These are phyloP conservation scores for Rhododendron vialii DNA, from an alignment of 148 eudicot genomes.

Conservation along the genomic window DNA sequence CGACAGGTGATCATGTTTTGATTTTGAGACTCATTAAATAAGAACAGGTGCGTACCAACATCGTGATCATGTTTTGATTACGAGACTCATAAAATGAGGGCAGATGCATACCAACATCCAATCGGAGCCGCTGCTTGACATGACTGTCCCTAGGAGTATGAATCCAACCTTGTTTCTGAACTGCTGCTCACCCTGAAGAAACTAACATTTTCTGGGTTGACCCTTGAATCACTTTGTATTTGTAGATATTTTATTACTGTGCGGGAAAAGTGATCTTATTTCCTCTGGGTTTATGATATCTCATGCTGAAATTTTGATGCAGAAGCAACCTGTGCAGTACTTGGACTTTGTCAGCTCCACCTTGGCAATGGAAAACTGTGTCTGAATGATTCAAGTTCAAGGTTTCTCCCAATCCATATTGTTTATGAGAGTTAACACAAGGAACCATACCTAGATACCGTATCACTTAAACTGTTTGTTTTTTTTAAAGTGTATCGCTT, in stretches of 20 bases:
- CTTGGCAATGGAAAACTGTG: neutral
- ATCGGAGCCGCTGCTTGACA: slow-evolving; percentile 32
- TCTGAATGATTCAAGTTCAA: neutral
- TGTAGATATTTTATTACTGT: neutral
- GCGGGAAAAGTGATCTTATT: slow-evolving; percentile 8
- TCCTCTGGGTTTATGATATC: neutral
- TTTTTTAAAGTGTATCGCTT: neutral
- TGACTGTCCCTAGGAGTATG: slow-evolving; percentile 16
- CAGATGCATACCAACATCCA: slow-evolving; percentile 29
- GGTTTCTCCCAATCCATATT: neutral
- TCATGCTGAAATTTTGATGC: neutral
- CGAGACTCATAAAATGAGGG: neutral
- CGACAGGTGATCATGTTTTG: neutral
- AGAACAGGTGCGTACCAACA: slow-evolving; percentile 25
- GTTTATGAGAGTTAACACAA: too few species aligned
- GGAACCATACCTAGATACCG: neutral
- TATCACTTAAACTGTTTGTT: neutral
- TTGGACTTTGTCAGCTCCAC: slow-evolving; percentile 11
- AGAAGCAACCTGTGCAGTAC: neutral
- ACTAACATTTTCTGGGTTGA: neutral
- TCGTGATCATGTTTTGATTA: slow-evolving; percentile 1
- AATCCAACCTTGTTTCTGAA: slow-evolving; percentile 12
- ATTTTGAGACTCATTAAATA: neutral
- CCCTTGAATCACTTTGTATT: slow-evolving; percentile 3
- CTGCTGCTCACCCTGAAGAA: neutral